A percentile compares a stretch with the other conserved stretches of the same genome.
Evolutionary conservation across 163 green algal species (phyloP).

Genomic region (Trebouxia gelatinosa): DNA sequence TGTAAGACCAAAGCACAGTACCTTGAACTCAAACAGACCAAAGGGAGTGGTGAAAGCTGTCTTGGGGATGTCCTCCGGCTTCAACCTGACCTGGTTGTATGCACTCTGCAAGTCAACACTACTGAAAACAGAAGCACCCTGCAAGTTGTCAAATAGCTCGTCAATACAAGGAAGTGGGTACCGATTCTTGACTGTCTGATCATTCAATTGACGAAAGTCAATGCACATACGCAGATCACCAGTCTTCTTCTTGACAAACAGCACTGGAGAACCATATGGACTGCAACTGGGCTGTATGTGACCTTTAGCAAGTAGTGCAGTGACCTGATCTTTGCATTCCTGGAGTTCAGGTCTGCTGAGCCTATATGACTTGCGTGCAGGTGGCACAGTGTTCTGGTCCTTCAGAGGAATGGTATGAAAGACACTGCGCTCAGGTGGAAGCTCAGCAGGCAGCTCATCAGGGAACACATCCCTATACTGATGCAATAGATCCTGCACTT

Average conservation of each 20-base stretch:
- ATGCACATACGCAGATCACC: conserved; percentile 58
- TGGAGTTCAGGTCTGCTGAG: conserved; percentile 33
- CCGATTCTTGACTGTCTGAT: conserved; percentile 55
- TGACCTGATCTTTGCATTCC: conserved; percentile 44
- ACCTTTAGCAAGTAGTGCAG: conserved; percentile 43
- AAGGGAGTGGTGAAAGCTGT: conserved; percentile 50
- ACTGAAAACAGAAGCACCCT: conserved; percentile 61
- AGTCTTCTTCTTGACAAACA: conserved; percentile 62
- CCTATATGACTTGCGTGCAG: background rate
- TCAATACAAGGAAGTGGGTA: conserved; percentile 70
- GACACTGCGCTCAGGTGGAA: background rate
- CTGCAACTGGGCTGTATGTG: conserved; percentile 51
- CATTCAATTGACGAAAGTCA: conserved; percentile 67
- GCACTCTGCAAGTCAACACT: conserved; percentile 58
- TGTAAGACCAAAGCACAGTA: conserved; percentile 44
- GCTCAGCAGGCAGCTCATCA: background rate
- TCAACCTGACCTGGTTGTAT: conserved; percentile 65
- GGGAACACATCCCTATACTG: background rate
- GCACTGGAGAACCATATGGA: conserved; percentile 56
- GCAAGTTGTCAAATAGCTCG: conserved; percentile 60
- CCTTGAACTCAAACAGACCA: conserved; percentile 45
- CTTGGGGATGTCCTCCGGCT: conserved; percentile 34
- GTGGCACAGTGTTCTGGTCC: background rate
- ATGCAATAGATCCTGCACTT: background rate
- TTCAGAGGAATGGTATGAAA: background rate